Evolutionary conservation across 140 eudicot genomes (phyloP), one percentile per base, ranked within the genome.

Genomic region (Cichorium intybus): DNA sequence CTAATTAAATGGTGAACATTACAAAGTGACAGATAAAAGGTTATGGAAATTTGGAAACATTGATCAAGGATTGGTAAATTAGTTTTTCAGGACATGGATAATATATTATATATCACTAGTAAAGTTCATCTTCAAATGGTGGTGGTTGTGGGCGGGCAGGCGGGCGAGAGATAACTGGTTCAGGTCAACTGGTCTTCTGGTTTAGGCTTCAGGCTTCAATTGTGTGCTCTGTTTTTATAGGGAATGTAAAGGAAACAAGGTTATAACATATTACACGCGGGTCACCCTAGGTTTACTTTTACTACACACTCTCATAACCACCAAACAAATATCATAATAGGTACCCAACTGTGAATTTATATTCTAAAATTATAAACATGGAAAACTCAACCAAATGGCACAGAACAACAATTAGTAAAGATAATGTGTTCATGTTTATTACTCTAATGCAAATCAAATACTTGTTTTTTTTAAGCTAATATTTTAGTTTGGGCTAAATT

Each of bases 161-260:
- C 10, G 43, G 43, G 1, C 43, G 90, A n/a, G 74, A 64, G 66
- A 37, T 66, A 69, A 88, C 87, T 81, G 78, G 92, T 81, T 85
- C 90, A 78, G 80, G 75, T 81, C 91, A 82, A 78, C 95, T 69
- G 95, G 89, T 80, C 98, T 83, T 81, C 99, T 69, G 95, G 89
- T 87, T 88, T 79, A 77, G 95, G 85, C 97, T 86, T 89, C 89
- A 46, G 89, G 99, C 93, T 82, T 88, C 95, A 79, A 75, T 64
- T 74, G 66, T 81, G 72, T 78, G 81, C 79, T 89, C 95, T 83
- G 95, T 78, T 84, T 79, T 75, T 78, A n/a, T 76, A 56, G 87
- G 89, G 86, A 79, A 88, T 62, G 82, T 88, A 76, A 78, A 82
- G 80, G 85, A 87, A 80, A 81, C 81, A 78, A 66, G 83, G 85